These are phyloP conservation scores for Fusarium fujikuroi DNA, from an alignment of 2,329 filamentous ascomycete species.

Conservation along the genomic window DNA sequence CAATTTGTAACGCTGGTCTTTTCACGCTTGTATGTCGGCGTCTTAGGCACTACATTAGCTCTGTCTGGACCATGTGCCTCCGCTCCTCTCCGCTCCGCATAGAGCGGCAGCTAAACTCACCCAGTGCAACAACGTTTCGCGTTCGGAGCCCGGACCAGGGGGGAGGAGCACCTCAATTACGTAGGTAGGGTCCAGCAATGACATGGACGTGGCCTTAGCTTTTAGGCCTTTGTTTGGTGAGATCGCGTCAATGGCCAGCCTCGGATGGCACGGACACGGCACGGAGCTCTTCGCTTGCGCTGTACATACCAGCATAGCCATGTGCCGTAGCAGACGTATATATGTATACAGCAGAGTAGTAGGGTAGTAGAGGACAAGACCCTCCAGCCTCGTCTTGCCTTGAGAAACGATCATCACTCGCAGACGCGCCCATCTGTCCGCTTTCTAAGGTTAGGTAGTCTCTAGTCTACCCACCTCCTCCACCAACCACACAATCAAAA, in stretches of 20 bases:
- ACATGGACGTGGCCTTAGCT: conserved; percentile 19
- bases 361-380: not conserved
- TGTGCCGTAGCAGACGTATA: conserved; percentile 1
- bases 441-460: conserved; percentile 18
- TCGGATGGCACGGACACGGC: conserved; percentile 20
- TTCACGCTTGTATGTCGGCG: conserved; percentile 29
- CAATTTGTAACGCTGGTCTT: conserved; percentile 1
- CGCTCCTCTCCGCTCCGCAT: conserved; percentile 35
- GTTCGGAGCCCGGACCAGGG: conserved; percentile 7
- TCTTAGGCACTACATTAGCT: conserved; percentile 22
- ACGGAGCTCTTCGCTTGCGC: not conserved
- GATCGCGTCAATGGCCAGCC: conserved; percentile 23
- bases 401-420: conserved; percentile 12
- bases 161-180: conserved; percentile 25
- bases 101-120: conserved; percentile 32
- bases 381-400: not conserved
- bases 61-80: conserved; percentile 32
- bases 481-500: conserved; percentile 37
- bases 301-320: not conserved
- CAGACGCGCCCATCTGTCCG: conserved; percentile 34
- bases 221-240: conserved; percentile 13
- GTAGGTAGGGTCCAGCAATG: conserved; percentile 36
- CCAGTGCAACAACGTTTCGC: conserved; percentile 15
- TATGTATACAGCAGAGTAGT: not conserved
- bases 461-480: conserved; percentile 30